phyloP scores from a whole-genome alignment of 768 basidiomycete species.

The Agrocybe praecox region DNA sequence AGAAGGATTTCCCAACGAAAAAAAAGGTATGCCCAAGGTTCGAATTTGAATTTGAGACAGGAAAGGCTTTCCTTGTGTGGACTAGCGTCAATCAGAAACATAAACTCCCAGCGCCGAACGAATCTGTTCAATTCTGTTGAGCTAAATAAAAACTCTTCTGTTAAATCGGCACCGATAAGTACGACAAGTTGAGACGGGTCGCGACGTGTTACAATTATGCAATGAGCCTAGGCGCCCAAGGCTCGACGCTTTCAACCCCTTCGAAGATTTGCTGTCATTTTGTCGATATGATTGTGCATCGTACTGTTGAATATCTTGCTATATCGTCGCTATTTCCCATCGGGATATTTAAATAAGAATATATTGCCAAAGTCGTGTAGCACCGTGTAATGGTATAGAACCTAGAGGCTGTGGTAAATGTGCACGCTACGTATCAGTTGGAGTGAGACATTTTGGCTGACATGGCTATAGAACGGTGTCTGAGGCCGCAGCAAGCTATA shows the following conservation, averaged over 20 bases:
- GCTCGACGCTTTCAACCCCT: neutral
- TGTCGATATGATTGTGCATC: neutral
- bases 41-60: neutral
- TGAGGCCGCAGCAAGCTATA: no score
- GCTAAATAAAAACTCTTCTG: neutral
- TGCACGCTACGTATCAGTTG: no score
- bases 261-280: neutral
- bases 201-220: neutral
- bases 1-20: no score
- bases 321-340: neutral
- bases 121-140: neutral
- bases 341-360: neutral
- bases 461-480: no score
- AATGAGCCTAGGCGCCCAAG: neutral
- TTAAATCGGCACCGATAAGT: neutral
- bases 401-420: no score
- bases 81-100: neutral
- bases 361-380: neutral
- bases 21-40: neutral
- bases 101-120: neutral
- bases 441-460: no score
- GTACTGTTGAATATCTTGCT: neutral
- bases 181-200: neutral
- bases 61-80: neutral
- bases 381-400: neutral